Evolutionary conservation across 306 rosid species (phyloP), one percentile per base, ranked within the genome.

Genomic region (Pterocarpus macrocarpus): DNA sequence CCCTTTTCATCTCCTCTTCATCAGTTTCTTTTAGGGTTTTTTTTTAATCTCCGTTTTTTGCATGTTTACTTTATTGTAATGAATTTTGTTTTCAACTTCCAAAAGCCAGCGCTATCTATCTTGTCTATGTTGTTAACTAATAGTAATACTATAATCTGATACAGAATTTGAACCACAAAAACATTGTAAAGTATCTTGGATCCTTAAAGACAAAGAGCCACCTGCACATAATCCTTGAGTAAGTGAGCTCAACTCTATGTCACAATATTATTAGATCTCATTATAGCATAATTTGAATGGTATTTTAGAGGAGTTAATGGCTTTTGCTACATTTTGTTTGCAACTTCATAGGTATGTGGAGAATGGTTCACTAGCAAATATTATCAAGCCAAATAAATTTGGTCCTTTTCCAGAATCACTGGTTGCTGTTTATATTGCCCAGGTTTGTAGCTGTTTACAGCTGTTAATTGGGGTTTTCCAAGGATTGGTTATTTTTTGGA

Each of bases 171-270:
- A 96, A 96, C 73, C 99, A 93, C 92, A 96, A 96, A 86, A 93
- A 96, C 86, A 96, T 96, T 89, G 99, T 96, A 81, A 96, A 93
- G 83, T 96, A 96, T 90, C 99, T 96, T 81, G 99, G 99, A 85
- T 96, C 99, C 66, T 86, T 87, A 52, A 96, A 96, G 95, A 96
- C 99, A 64, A 96, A 84, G 91, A 89, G 94, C 81, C 99, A 96
- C 84, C 97, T 96, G 80, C 97, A 93, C 88, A 96, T 96, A 79
- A 79, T 96, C 77, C 97, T 96, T 4, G 99, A 95, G 99, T 93
- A 92, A 90, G 98, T 73, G 77, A 71, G 66, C 68, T 78, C 59
- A 50, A 71, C 67, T 14, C 69, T 77, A 44, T 59, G 63, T 80
- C 17, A 59, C 64, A 5, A 5, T 64, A 52, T 8, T 47, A 57